Conservation (phyloP, 2,329 filamentous ascomycete species). For the Aureobasidium sp. region DNA sequence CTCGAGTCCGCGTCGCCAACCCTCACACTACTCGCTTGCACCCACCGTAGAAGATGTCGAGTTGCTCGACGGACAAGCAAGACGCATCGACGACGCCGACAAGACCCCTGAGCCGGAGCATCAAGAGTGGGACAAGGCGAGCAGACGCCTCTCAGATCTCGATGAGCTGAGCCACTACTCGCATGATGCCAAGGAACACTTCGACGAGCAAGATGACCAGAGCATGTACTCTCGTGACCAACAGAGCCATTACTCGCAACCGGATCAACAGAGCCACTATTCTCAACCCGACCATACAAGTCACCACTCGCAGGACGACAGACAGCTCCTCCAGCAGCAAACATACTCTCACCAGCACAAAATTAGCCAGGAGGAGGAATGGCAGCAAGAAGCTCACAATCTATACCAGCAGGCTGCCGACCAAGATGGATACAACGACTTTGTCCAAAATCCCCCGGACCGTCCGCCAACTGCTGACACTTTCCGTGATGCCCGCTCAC, state of each 20-base stretch:
- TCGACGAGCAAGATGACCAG: background rate
- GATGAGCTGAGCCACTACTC: conserved; percentile 8
- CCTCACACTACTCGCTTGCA: conserved; percentile 15
- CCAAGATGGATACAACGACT: conserved; percentile 3
- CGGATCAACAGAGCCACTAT: background rate
- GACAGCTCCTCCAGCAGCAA: background rate
- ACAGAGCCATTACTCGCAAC: conserved; percentile 5
- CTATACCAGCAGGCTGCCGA: conserved; percentile 1
- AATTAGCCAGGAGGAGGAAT: conserved; percentile 1
- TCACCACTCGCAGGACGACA: background rate
- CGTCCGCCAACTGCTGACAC: conserved; percentile 50
- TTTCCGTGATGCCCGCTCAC: conserved; percentile 54
- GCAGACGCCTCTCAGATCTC: background rate
- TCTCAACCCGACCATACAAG: background rate
- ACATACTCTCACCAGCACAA: conserved; percentile 4
- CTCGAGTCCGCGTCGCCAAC: conserved; percentile 10
- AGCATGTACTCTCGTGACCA: background rate
- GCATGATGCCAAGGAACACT: background rate
- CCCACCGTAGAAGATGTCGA: conserved; percentile 11
- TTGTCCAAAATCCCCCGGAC: conserved; percentile 23
- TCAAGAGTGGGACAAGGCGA: conserved; percentile 4
- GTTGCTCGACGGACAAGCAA: background rate
- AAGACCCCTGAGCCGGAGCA: conserved; percentile 3
- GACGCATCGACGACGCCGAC: background rate
- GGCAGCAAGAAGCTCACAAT: background rate